A percentile compares a stretch with the other conserved stretches of the same genome.
These are phyloP conservation scores for Chionographis japonica DNA, from an alignment of 106 monocot genomes.

Conservation along the genomic window DNA sequence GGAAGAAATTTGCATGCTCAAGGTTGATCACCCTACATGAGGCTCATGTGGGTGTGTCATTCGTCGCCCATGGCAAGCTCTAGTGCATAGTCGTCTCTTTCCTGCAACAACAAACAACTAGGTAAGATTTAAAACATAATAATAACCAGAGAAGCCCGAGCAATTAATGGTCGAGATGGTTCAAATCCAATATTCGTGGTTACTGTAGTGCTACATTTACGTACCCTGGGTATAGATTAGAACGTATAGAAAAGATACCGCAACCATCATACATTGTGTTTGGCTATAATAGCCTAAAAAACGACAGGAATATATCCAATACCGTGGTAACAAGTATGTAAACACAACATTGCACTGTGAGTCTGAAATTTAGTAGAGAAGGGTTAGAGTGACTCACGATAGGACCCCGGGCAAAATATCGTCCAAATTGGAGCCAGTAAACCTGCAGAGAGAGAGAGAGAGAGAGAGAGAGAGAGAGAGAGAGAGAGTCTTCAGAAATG, in stretches of 20 bases:
- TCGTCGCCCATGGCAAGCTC: slow-evolving; percentile 90
- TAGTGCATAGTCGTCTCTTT: slow-evolving; percentile 89
- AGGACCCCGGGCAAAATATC: slow-evolving; percentile 93
- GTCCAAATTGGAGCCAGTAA: slow-evolving; percentile 98
- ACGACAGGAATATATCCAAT: too few species aligned
- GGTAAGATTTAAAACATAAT: background rate
- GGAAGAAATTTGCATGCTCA: background rate
- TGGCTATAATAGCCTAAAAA: too few species aligned
- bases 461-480: background rate
- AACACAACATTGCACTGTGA: background rate
- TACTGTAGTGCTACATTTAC: too few species aligned
- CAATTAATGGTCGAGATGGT: background rate
- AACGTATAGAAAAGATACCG: too few species aligned
- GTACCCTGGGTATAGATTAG: too few species aligned
- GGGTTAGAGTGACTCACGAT: slow-evolving; percentile 49
- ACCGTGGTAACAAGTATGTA: too few species aligned
- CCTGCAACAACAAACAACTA: slow-evolving; percentile 30
- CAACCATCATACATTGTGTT: too few species aligned
- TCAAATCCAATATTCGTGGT: too few species aligned
- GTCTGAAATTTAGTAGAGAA: too few species aligned
- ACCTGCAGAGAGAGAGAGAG: slow-evolving; percentile 37
- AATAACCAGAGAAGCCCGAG: background rate
- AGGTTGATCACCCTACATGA: too few species aligned
- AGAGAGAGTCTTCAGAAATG: background rate
- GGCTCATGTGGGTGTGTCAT: slow-evolving; percentile 10